phyloP scores from a whole-genome alignment of 768 basidiomycete genomes.

The Pisolithus marmoratus region DNA sequence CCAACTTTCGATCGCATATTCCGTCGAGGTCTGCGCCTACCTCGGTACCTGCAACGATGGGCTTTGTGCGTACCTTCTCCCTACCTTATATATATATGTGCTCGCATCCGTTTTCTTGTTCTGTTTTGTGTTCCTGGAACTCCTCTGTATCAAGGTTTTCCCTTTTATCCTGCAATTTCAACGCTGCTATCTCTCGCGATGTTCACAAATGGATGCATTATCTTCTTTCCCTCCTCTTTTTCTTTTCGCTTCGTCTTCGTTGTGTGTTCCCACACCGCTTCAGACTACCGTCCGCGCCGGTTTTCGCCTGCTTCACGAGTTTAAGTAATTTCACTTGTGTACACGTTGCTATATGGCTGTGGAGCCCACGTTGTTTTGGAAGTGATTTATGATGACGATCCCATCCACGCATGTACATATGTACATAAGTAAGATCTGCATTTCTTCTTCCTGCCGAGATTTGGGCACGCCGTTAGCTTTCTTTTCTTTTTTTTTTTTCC shows the following conservation, averaged over 20 bases:
- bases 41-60: not conserved
- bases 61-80: not conserved
- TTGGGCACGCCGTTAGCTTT: too few relatives aligned
- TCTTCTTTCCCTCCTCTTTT: too few relatives aligned
- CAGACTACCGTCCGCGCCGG: too few relatives aligned
- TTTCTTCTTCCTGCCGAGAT: too few relatives aligned
- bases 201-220: not conserved
- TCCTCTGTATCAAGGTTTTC: not conserved
- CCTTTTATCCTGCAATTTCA: not conserved
- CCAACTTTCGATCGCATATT: not conserved
- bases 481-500: too few relatives aligned
- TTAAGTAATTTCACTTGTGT: too few relatives aligned
- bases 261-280: not conserved
- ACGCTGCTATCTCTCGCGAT: not conserved
- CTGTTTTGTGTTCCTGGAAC: not conserved
- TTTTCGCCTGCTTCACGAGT: too few relatives aligned
- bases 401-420: too few relatives aligned
- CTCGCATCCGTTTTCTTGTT: not conserved
- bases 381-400: too few relatives aligned
- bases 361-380: too few relatives aligned
- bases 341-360: too few relatives aligned
- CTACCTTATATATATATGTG: slow-evolving; percentile 8
- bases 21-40: slow-evolving; percentile 1
- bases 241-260: not conserved
- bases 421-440: too few relatives aligned